These are phyloP conservation scores for Hibiscus tridactylites DNA, from an alignment of 345 rosid species.

Conservation along the genomic window DNA sequence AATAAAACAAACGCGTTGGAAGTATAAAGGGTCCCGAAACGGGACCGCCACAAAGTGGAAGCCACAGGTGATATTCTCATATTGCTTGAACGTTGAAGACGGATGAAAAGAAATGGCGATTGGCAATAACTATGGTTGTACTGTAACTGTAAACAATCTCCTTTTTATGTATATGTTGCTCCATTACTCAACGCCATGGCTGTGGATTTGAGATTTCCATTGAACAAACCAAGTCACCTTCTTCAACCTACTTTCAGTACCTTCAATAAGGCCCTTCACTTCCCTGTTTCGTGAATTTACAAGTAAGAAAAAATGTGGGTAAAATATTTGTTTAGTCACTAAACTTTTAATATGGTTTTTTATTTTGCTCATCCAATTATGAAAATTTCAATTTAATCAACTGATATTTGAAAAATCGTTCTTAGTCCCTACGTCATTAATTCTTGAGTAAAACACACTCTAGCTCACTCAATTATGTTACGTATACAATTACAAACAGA, in stretches of 20 bases:
- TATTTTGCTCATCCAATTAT: too few species aligned
- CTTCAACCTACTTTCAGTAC: neutral
- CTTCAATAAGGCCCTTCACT: neutral
- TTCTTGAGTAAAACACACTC: too few species aligned
- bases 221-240: neutral
- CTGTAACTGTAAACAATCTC: neutral
- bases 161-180: neutral
- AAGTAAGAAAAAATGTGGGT: too few species aligned
- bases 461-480: too few species aligned
- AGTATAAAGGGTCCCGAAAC: slow-evolving; percentile 15
- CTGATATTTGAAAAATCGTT: too few species aligned
- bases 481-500: too few species aligned
- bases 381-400: too few species aligned
- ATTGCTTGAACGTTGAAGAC: neutral
- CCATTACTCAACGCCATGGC: neutral
- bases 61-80: neutral
- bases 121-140: neutral
- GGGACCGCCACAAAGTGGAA: slow-evolving; percentile 21
- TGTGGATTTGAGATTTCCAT: too few species aligned
- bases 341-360: too few species aligned
- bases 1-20: neutral
- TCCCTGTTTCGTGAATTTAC: neutral
- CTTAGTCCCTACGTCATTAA: too few species aligned
- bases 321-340: too few species aligned
- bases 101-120: neutral